phyloP scores from a whole-genome alignment of 2,329 filamentous ascomycete species.

The Venturiaceae sp. region DNA sequence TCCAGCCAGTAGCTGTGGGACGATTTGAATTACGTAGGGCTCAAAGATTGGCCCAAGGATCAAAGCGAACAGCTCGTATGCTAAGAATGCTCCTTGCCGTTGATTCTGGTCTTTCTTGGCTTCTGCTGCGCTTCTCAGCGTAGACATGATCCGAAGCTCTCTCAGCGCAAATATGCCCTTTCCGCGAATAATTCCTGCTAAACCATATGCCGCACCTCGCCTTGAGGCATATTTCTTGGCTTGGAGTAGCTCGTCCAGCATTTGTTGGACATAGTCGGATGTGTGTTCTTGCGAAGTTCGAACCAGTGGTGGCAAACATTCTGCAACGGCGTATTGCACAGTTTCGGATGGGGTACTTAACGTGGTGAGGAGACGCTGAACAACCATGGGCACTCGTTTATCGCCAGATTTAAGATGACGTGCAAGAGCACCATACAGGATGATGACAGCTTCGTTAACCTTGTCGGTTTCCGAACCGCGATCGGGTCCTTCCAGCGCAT shows the following conservation, averaged over 20 bases:
- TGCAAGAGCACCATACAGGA: constrained; percentile 90
- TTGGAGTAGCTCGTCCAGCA: constrained; percentile 73
- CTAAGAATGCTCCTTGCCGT: constrained; percentile 78
- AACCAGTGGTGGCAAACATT: constrained; percentile 87
- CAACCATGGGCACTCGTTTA: constrained; percentile 74
- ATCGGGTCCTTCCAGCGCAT: constrained; percentile 75
- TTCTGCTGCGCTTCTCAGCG: constrained; percentile 72
- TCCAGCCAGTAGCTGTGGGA: constrained; percentile 77
- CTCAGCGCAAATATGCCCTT: constrained; percentile 72
- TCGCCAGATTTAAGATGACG: constrained; percentile 82
- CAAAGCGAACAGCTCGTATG: constrained; percentile 81
- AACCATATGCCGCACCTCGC: constrained; percentile 86
- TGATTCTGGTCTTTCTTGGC: constrained; percentile 91
- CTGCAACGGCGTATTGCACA: constrained; percentile 91
- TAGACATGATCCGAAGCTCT: constrained; percentile 78
- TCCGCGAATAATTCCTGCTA: constrained; percentile 85
- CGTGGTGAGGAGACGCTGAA: constrained; percentile 76
- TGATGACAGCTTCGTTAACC: constrained; percentile 94
- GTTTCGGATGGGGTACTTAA: constrained; percentile 92
- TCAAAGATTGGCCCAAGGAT: constrained; percentile 86
- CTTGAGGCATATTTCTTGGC: constrained; percentile 89
- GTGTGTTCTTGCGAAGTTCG: constrained; percentile 69
- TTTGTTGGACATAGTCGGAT: constrained; percentile 67
- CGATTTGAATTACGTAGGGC: constrained; percentile 91
- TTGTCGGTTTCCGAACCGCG: constrained; percentile 75